Conservation (phyloP, 805 yeast species). For the Nakazawaea wyomingensis region DNA sequence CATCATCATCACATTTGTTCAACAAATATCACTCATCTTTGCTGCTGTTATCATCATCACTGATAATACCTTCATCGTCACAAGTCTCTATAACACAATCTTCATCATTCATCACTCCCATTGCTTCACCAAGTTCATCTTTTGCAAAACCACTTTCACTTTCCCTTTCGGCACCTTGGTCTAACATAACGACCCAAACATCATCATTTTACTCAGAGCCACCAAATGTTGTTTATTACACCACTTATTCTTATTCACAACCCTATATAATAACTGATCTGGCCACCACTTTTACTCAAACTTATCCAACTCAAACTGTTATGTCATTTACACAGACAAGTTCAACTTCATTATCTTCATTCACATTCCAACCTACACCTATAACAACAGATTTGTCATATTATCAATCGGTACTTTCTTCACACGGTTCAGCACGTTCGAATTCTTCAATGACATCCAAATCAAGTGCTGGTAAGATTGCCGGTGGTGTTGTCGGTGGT, state of each 20-base stretch:
- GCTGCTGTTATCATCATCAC: conserved; percentile 10
- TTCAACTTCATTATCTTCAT: neutral
- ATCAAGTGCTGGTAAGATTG: conserved; percentile 29
- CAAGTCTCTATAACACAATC: conserved; percentile 4
- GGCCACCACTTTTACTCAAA: conserved; percentile 13
- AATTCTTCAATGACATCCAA: conserved; percentile 19
- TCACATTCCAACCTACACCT: conserved; percentile 8
- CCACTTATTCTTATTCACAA: conserved; percentile 8
- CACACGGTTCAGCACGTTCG: neutral
- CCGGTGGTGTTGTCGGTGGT: conserved; percentile 43
- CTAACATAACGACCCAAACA: no score
- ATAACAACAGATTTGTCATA: conserved; percentile 11
- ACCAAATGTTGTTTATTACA: conserved; percentile 8
- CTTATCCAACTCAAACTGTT: conserved; percentile 10
- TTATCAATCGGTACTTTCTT: conserved; percentile 8
- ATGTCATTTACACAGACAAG: conserved; percentile 8
- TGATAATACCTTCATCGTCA: conserved; percentile 13
- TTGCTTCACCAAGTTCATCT: no score
- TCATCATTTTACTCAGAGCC: neutral
- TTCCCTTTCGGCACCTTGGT: no score
- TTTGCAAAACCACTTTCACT: no score
- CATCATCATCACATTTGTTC: no score
- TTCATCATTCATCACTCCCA: conserved; percentile 3
- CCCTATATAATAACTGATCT: conserved; percentile 12
- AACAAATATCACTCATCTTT: no score